Conservation (phyloP, 805 yeast species). For the Candida endomychidarum region DNA sequence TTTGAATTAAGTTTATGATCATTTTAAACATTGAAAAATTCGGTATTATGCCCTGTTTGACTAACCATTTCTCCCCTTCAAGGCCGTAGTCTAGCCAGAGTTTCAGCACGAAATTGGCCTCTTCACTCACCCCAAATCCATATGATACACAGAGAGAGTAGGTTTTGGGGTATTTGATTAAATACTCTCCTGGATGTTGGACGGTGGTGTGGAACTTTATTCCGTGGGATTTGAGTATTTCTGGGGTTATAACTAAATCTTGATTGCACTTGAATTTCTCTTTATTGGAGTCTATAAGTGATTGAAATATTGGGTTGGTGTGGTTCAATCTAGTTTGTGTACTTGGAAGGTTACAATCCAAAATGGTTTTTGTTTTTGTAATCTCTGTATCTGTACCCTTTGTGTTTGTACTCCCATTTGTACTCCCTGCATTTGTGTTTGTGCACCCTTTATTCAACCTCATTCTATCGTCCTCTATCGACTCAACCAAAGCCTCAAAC, state of each 20-base stretch:
- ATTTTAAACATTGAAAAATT: slow-evolving; percentile 52
- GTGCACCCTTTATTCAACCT: neutral
- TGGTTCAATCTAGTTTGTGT: slow-evolving; percentile 24
- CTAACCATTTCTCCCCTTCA: slow-evolving; percentile 53
- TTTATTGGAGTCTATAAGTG: slow-evolving; percentile 19
- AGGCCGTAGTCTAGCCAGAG: slow-evolving; percentile 54
- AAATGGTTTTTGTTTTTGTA: neutral
- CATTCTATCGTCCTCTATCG: neutral
- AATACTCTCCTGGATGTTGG: slow-evolving; percentile 64
- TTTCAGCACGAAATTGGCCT: slow-evolving; percentile 54
- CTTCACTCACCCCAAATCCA: slow-evolving; percentile 58
- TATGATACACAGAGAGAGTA: slow-evolving; percentile 52
- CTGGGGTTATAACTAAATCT: slow-evolving; percentile 47
- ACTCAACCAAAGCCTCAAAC: slow-evolving; percentile 32
- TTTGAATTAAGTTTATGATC: slow-evolving; percentile 46
- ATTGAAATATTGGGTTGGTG: slow-evolving; percentile 25
- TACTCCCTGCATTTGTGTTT: neutral
- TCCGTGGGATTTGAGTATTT: slow-evolving; percentile 44
- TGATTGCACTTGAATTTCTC: slow-evolving; percentile 33
- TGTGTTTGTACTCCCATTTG: too few species aligned
- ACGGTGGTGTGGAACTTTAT: slow-evolving; percentile 46
- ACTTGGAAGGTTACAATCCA: neutral
- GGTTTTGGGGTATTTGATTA: slow-evolving; percentile 56
- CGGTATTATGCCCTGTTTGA: slow-evolving; percentile 49
- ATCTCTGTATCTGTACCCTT: neutral